A percentile compares a stretch with the other conserved stretches of the same genome.
Evolutionary conservation across 2,329 filamentous ascomycete genomes (phyloP).

Genomic region (Microdochium nivale): DNA sequence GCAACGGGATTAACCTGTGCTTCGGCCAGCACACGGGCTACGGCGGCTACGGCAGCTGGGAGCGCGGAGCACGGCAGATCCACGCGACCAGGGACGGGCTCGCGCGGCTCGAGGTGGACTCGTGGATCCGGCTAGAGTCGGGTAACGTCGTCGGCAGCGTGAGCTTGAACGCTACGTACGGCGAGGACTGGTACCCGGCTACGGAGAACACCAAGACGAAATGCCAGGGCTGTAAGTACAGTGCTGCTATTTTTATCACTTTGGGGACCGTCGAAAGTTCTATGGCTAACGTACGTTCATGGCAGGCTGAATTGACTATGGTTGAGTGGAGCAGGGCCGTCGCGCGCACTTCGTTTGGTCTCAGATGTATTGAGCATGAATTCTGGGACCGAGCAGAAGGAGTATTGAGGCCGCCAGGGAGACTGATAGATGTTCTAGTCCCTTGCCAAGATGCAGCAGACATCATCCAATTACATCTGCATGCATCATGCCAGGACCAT

Average conservation of each 20-base stretch:
- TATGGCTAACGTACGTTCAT: neutral
- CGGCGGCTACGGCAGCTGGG: slow-evolving; percentile 59
- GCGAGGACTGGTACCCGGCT: slow-evolving; percentile 41
- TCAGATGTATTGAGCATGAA: no score
- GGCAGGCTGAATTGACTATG: neutral
- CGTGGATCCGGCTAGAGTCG: slow-evolving; percentile 53
- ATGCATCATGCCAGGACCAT: neutral
- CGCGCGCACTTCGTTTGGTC: no score
- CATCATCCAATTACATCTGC: neutral
- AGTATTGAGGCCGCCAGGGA: no score
- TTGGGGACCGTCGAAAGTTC: neutral
- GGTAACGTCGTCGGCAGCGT: slow-evolving; percentile 42
- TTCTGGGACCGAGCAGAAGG: no score
- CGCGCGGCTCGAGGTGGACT: slow-evolving; percentile 34
- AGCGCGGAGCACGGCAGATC: slow-evolving; percentile 51
- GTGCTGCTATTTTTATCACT: neutral
- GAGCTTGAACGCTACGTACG: slow-evolving; percentile 50
- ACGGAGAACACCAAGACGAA: slow-evolving; percentile 26
- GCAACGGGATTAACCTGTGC: slow-evolving; percentile 33
- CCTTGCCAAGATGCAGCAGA: neutral
- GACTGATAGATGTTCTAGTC: neutral
- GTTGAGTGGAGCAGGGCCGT: no score
- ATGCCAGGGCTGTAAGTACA: neutral
- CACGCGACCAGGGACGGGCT: slow-evolving; percentile 34
- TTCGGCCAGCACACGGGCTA: slow-evolving; percentile 63